Evolutionary conservation across 2,329 filamentous ascomycete genomes (phyloP).

Genomic region (Massarina eburnea): DNA sequence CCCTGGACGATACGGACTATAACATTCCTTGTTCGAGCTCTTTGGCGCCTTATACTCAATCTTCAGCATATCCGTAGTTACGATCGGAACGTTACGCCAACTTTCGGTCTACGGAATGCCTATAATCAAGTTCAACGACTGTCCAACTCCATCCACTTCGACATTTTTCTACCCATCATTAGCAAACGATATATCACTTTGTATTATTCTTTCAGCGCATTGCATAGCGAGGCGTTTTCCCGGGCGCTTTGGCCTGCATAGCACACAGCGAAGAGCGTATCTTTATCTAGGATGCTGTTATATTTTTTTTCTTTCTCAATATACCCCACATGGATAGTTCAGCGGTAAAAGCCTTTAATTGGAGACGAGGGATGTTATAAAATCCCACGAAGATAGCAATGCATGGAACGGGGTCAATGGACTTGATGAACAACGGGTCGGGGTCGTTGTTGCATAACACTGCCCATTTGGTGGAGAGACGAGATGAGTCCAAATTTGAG

Average conservation of each 20-base stretch:
- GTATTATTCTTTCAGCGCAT: not conserved
- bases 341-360: no score
- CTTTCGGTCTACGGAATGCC: not conserved
- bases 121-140: not conserved
- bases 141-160: not conserved
- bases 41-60: constrained; percentile 4
- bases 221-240: constrained; percentile 9
- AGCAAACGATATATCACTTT: not conserved
- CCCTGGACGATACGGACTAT: constrained; percentile 5
- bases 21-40: constrained; percentile 2
- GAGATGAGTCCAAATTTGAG: no score
- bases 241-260: not conserved
- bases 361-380: no score
- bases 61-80: not conserved
- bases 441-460: no score
- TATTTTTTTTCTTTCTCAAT: not conserved
- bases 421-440: no score
- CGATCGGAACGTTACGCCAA: not conserved
- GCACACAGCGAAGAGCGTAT: no score
- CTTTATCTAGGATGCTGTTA: not conserved
- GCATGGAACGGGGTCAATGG: no score
- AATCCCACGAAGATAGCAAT: no score
- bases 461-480: no score
- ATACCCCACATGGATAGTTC: not conserved
- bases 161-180: not conserved